phyloP scores from a whole-genome alignment of 257 asterid genomes.

The Gynochthodes officinalis region DNA sequence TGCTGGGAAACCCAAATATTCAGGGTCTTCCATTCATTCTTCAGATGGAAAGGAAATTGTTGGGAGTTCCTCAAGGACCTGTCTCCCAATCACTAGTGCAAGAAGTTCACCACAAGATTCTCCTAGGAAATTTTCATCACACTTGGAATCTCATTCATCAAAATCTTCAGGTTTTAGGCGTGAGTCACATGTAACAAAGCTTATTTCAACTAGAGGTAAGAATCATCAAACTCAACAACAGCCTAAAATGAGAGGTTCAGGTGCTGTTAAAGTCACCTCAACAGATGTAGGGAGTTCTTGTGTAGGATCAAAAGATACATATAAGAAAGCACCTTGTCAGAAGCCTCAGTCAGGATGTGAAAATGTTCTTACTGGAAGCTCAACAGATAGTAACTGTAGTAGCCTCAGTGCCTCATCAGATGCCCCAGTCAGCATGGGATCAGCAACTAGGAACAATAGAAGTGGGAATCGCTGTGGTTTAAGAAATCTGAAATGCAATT shows the following conservation, averaged over 20 bases:
- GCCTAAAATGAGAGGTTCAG: constrained; percentile 23
- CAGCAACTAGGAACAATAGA: constrained; percentile 24
- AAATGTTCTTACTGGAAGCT: constrained; percentile 25
- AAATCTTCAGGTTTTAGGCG: constrained; percentile 31
- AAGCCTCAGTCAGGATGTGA: constrained; percentile 29
- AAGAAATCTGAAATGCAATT: constrained; percentile 44
- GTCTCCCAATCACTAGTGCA: constrained; percentile 17
- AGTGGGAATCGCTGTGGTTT: constrained; percentile 32
- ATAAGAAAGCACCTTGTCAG: constrained; percentile 28
- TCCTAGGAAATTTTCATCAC: constrained; percentile 32
- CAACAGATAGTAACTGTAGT: constrained; percentile 29
- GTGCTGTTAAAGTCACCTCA: constrained; percentile 26
- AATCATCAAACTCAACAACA: constrained; percentile 20
- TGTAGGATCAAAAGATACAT: constrained; percentile 27
- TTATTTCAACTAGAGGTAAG: constrained; percentile 20
- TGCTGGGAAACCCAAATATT: constrained; percentile 42
- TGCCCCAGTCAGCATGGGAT: constrained; percentile 18
- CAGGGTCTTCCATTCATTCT: constrained; percentile 36
- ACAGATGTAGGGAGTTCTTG: constrained; percentile 36
- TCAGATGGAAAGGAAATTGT: constrained; percentile 37
- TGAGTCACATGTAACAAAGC: constrained; percentile 25
- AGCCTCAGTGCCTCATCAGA: too few species aligned
- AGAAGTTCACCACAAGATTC: constrained; percentile 33
- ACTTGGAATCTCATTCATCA: constrained; percentile 28
- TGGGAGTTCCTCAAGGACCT: constrained; percentile 37